Percentiles rank a stretch among this genome's conserved stretches.
These are phyloP conservation scores for Xylariaceae sp. DNA, from an alignment of 2,329 filamentous ascomycete genomes.

Conservation along the genomic window DNA sequence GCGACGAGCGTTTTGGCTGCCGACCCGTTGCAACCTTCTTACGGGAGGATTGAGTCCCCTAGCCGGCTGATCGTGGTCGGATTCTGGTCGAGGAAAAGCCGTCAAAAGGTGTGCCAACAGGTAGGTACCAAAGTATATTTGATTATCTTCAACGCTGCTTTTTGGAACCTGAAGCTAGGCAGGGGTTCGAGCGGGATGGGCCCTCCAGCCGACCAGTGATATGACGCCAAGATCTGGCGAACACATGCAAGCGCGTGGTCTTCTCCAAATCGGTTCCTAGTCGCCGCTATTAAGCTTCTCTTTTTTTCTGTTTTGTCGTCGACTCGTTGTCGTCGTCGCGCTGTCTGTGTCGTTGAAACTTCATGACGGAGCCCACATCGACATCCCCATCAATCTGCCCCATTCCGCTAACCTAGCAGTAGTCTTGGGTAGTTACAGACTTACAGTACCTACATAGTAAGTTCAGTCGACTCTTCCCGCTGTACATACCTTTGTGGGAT, in stretches of 20 bases:
- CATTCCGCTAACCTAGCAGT: too few species aligned
- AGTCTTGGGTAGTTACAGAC: too few species aligned
- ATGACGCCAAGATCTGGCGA: constrained; percentile 17
- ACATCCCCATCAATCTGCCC: too few species aligned
- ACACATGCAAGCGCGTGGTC: constrained; percentile 9
- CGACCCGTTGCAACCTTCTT: constrained; percentile 23
- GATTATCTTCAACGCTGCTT: too few species aligned
- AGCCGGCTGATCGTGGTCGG: constrained; percentile 21
- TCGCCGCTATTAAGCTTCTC: constrained; percentile 16
- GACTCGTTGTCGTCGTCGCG: too few species aligned
- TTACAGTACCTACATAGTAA: too few species aligned
- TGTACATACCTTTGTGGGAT: too few species aligned
- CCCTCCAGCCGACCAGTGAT: constrained; percentile 22
- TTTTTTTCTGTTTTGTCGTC: too few species aligned
- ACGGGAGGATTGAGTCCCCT: constrained; percentile 23
- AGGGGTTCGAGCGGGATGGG: constrained; percentile 21
- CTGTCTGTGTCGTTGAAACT: too few species aligned
- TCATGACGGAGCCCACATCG: too few species aligned
- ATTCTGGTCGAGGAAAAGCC: constrained; percentile 1
- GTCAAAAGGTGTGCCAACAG: not conserved
- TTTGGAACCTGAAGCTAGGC: constrained; percentile 11
- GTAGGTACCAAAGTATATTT: not conserved
- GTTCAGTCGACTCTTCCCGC: too few species aligned
- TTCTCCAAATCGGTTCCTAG: constrained; percentile 24
- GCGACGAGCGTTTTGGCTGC: constrained; percentile 15